Base-by-base conservation (phyloP, 768 basidiomycete genomes). In the Fistulinella prunicolor region DNA sequence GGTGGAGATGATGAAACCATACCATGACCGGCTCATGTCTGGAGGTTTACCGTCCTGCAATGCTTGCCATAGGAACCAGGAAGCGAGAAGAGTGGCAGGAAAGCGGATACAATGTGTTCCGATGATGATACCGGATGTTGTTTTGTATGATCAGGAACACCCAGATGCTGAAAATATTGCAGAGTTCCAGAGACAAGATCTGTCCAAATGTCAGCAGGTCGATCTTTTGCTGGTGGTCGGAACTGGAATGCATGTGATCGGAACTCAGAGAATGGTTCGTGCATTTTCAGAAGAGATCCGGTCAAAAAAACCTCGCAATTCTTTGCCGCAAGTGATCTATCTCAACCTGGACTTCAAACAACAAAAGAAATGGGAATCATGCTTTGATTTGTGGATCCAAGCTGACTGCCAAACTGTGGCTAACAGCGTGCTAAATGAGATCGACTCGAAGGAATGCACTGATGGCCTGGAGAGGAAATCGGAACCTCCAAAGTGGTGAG, bases 161-260 rank as follows among this genome's bases (percentile, higher is more conserved):
- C 48, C 48, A 0, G 42, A 56, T 35, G 1, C n/a, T 23, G 20
- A 47, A 8, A 3, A 2, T 1, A 53, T 56, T 6, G 16, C 26
- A 28, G 26, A 55, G 22, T 51, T 46, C 30, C 24, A 53, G 30
- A 28, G 10, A 0, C 14, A 45, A 36, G 53, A 56, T 12, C 43
- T 54, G 3, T 47, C 24, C 21, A 17, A 12, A 17, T 3, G 3
- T 7, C 21, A 4, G 1, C 14, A 0, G 0, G 19, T 54, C 16
- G 53, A 56, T 43, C 43, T 54, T 3, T 22, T 54, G 7, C 7
- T 54, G 0, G 43, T 56, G 22, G 53, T 56, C 0, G 43, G 55
- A 44, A 56, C 40, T 1, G 49, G 55, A 2, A 56, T 56, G 46
- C 43, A 54, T 23, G 40, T 56, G 4, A 24, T 48, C 8, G 55